Evolutionary conservation across 129 eudicot species (phyloP), one percentile per base, ranked within the genome.

Genomic region (Lactuca sativa): DNA sequence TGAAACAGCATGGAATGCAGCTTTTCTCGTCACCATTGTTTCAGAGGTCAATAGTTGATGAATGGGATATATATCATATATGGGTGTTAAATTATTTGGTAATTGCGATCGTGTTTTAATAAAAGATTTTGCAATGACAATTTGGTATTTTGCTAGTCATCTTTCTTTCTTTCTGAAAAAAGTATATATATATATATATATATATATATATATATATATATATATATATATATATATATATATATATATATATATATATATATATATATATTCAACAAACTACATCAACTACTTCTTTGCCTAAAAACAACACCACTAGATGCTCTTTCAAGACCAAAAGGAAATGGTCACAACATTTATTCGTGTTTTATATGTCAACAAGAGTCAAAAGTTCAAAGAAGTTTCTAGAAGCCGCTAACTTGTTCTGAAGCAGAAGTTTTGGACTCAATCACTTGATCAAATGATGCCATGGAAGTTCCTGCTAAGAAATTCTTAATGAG

Each of bases 401-500:
- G 33, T 47, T 34, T 75, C 52, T 41, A 86, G 15, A 62, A 65
- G 63, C 81, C 78, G 14, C 52, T 73, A 41, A 73, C 44, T 78
- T 71, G 72, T 70, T 67, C 66, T 16, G 66, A 53, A 55, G 15
- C 43, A 0, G 79, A 61, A 14, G 73, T 21, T 63, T 14, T 56
- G 15, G 79, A 55, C 31, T 74, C 51, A 3, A 74, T 77, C 31
- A 77, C 70, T 60, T 52, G 87, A 12, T 81, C 66, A 33, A 81
- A 66, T 15, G 65, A 64, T 37, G 87, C 86, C 98, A 88, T 86
- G 7, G 96, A 75, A 5, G 69, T 74, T 67, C 91, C 98, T 3
- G 96, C 68, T 56, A 92, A 59, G 76, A 82, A 92, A 40, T 89
- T 76, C 75, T 81, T 86, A 70, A 86, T 0, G 12, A 92, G 86